These are phyloP conservation scores for Rhodotorula toruloides DNA, from an alignment of 768 basidiomycete species.

Conservation along the genomic window DNA sequence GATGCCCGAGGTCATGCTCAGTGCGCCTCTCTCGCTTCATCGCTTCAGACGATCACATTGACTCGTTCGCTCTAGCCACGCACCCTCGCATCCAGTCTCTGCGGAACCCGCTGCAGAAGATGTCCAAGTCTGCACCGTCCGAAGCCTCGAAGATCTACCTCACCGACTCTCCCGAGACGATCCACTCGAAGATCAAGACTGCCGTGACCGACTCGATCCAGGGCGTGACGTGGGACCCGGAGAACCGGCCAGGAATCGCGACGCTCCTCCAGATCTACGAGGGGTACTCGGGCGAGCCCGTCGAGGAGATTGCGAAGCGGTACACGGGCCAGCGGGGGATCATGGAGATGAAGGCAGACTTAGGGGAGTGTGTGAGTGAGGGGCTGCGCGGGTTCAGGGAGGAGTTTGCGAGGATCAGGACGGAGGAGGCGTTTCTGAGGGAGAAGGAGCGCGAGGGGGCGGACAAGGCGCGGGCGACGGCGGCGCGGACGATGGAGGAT, in stretches of 20 bases:
- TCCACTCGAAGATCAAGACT: conserved; percentile 64
- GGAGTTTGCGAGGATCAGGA: conserved; percentile 62
- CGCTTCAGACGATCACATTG: background rate
- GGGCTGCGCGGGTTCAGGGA: conserved; percentile 61
- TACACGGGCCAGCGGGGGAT: conserved; percentile 52
- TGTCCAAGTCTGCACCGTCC: conserved; percentile 89
- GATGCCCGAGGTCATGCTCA: conserved; percentile 64
- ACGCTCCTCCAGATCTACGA: conserved; percentile 76
- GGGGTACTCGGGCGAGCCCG: conserved; percentile 59
- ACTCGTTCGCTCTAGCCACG: conserved; percentile 54
- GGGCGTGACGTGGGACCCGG: conserved; percentile 75
- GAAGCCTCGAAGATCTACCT: conserved; percentile 74
- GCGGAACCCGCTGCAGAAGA: conserved; percentile 76
- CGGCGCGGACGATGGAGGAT: conserved; percentile 60
- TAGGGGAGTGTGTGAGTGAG: conserved; percentile 67
- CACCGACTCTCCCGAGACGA: conserved; percentile 63
- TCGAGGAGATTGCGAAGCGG: conserved; percentile 38
- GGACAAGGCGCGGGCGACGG: conserved; percentile 58
- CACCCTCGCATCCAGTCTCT: conserved; percentile 80
- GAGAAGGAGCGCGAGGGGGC: conserved; percentile 63
- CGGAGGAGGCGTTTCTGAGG: conserved; percentile 59
- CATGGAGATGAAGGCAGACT: conserved; percentile 69
- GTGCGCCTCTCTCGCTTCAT: conserved; percentile 51
- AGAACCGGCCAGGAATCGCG: conserved; percentile 69
- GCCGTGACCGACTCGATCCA: conserved; percentile 79